Percentiles rank a stretch among this genome's conserved stretches.
These are phyloP conservation scores for Potentilla sterilis DNA, from an alignment of 306 rosid species.

Conservation along the genomic window DNA sequence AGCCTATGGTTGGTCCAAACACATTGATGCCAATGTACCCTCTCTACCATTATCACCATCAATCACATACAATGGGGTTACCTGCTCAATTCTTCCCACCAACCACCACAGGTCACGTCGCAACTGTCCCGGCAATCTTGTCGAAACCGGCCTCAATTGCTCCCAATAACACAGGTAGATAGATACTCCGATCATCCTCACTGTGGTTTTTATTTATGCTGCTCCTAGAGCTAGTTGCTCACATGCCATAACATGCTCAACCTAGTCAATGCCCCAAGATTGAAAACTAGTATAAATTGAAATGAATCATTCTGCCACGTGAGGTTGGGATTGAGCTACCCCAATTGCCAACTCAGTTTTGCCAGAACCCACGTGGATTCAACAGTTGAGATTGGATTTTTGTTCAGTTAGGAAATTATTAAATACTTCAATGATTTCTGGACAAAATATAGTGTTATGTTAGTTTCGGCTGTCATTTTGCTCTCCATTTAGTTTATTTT, in stretches of 20 bases:
- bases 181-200: not conserved
- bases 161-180: slow-evolving; percentile 57
- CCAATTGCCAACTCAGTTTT: slow-evolving; percentile 30
- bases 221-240: not conserved
- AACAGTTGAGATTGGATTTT: not conserved
- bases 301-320: slow-evolving; percentile 27
- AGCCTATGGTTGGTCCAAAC: slow-evolving; percentile 55
- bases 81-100: slow-evolving; percentile 60
- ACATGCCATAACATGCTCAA: slow-evolving; percentile 13
- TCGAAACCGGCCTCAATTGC: slow-evolving; percentile 51
- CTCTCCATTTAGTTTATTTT: not conserved
- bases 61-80: slow-evolving; percentile 61
- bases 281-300: not conserved
- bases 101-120: slow-evolving; percentile 37
- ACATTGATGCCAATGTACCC: slow-evolving; percentile 82
- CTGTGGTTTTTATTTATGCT: not conserved
- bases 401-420: not conserved
- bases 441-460: not conserved
- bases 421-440: not conserved
- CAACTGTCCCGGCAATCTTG: slow-evolving; percentile 45
- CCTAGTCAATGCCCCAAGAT: slow-evolving; percentile 11
- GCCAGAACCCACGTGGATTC: slow-evolving; percentile 14
- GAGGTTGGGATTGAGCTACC: slow-evolving; percentile 10
- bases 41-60: slow-evolving; percentile 51
- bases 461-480: not conserved